Evolutionary conservation across 1,284 basidiomycete genomes (phyloP).

Genomic region (Fomitopsis pinicola): DNA sequence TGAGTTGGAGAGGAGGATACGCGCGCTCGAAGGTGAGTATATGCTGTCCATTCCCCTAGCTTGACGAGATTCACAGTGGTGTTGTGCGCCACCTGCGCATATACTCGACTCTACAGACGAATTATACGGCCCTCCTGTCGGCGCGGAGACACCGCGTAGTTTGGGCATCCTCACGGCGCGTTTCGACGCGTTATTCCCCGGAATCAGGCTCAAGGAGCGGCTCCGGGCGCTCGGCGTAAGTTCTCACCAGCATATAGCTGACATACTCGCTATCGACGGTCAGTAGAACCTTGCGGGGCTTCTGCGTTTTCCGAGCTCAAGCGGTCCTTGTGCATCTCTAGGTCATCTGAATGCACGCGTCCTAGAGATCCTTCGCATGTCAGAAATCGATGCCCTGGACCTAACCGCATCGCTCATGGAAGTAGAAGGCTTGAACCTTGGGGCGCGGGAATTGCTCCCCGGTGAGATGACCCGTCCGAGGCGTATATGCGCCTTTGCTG

Average conservation of each 20-base stretch:
- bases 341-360: slow-evolving; percentile 21
- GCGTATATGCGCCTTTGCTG: not conserved
- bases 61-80: not conserved
- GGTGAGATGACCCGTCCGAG: slow-evolving; percentile 27
- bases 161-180: slow-evolving; percentile 31
- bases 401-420: slow-evolving; percentile 42
- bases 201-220: slow-evolving; percentile 41
- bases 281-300: not conserved
- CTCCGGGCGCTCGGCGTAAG: slow-evolving; percentile 27
- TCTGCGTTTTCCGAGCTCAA: not conserved
- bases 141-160: slow-evolving; percentile 38
- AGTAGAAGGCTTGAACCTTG: slow-evolving; percentile 45
- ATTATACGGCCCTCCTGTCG: slow-evolving; percentile 37
- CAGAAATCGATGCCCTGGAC: slow-evolving; percentile 22
- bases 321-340: slow-evolving; percentile 4
- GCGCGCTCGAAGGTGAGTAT: slow-evolving; percentile 6
- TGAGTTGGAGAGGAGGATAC: slow-evolving; percentile 4
- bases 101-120: slow-evolving; percentile 25
- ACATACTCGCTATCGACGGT: slow-evolving; percentile 42
- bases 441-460: slow-evolving; percentile 35
- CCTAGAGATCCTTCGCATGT: slow-evolving; percentile 20
- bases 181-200: slow-evolving; percentile 40
- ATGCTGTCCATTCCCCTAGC: not conserved
- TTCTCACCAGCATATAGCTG: slow-evolving; percentile 40
- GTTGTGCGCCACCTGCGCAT: not conserved